Conservation (phyloP, 352 stramenopile species). For the Phytophthora pistaciae region DNA sequence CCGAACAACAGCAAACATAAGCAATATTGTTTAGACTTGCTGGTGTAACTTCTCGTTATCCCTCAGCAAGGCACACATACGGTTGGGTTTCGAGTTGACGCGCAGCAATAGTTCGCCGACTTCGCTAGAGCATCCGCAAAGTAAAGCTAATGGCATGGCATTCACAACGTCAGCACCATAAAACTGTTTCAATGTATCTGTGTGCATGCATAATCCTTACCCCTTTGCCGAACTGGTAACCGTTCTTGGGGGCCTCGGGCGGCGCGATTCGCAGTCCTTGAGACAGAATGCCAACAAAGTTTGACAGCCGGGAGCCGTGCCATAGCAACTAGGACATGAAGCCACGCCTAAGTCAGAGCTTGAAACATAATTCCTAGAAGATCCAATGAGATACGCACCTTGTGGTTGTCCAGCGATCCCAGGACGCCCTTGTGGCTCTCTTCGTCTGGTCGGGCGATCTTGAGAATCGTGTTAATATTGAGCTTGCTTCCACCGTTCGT, state of each 20-base stretch:
- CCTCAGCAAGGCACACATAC: constrained; percentile 4
- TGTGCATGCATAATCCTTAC: constrained; percentile 23
- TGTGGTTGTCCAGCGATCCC: constrained; percentile 61
- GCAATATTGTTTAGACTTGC: not conserved
- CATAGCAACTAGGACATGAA: constrained; percentile 50
- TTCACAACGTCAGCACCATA: not conserved
- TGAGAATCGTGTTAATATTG: constrained; percentile 62
- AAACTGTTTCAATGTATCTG: not conserved
- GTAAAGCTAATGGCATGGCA: constrained; percentile 52
- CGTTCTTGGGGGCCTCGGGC: constrained; percentile 68
- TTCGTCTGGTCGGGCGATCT: constrained; percentile 54
- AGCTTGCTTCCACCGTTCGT: constrained; percentile 57
- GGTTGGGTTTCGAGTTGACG: constrained; percentile 34
- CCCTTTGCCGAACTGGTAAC: constrained; percentile 80
- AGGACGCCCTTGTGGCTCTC: constrained; percentile 49
- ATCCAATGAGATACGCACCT: constrained; percentile 25
- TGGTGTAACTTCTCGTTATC: not conserved
- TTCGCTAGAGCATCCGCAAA: constrained; percentile 75
- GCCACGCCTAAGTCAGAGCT: not conserved
- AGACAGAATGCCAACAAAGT: constrained; percentile 74
- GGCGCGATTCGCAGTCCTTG: constrained; percentile 77
- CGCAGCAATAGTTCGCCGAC: constrained; percentile 64
- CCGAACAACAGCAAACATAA: not conserved
- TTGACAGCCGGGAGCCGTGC: constrained; percentile 66
- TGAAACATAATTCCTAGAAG: not conserved